Evolutionary conservation across 768 basidiomycete genomes (phyloP).

Genomic region (Kwoniella mangroviensis): DNA sequence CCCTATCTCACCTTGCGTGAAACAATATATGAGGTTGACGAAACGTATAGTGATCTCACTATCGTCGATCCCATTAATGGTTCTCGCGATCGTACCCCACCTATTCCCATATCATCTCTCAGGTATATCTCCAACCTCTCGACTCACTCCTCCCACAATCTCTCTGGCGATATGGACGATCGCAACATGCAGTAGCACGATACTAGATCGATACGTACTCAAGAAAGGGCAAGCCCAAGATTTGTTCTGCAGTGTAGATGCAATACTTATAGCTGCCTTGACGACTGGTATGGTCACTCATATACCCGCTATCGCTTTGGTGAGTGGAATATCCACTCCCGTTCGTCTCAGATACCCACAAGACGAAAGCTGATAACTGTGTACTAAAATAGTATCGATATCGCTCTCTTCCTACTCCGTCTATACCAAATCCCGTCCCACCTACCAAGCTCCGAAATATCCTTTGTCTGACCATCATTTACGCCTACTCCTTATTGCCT

Average conservation of each 20-base stretch:
- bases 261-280: slow-evolving; percentile 6
- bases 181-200: slow-evolving; percentile 5
- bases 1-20: neutral
- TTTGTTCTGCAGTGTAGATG: slow-evolving; percentile 7
- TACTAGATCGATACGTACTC: slow-evolving; percentile 9
- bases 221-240: neutral
- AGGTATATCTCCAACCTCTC: neutral
- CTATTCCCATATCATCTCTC: neutral
- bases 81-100: slow-evolving; percentile 7
- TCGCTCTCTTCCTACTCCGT: slow-evolving; percentile 9
- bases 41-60: slow-evolving; percentile 3
- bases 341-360: neutral
- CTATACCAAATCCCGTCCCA: neutral
- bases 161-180: slow-evolving; percentile 16
- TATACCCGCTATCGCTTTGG: slow-evolving; percentile 6
- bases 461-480: neutral
- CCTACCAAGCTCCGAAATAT: neutral
- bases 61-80: slow-evolving; percentile 6
- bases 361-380: too few relatives aligned
- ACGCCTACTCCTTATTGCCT: slow-evolving; percentile 10
- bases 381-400: slow-evolving; percentile 12
- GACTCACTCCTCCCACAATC: neutral
- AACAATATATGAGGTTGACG: neutral
- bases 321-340: neutral
- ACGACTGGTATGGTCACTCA: slow-evolving; percentile 12